Percentiles rank a stretch among this genome's conserved stretches.
Evolutionary conservation across 306 rosid species (phyloP).

Genomic region (Casuarina glauca): DNA sequence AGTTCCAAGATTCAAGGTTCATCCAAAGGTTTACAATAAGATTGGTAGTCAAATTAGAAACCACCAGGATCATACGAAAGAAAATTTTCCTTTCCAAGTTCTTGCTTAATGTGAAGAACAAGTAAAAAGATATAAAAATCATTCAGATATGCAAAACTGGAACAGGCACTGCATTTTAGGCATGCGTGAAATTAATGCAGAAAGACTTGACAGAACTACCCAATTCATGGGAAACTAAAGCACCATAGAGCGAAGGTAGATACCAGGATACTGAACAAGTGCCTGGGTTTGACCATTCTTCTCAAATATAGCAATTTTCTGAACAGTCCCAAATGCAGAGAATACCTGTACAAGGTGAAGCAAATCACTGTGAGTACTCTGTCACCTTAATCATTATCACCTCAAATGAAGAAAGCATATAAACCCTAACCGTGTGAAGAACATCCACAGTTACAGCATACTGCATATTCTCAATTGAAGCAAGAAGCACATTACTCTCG

Average conservation of each 20-base stretch:
- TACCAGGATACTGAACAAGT: constrained; percentile 82
- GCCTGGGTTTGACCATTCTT: constrained; percentile 91
- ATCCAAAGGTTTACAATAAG: neutral
- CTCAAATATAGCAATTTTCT: constrained; percentile 86
- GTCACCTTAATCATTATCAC: constrained; percentile 15
- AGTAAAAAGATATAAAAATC: neutral
- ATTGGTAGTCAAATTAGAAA: neutral
- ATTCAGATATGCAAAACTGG: neutral
- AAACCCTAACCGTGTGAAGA: constrained; percentile 66
- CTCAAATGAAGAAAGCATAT: neutral
- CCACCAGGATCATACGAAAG: neutral
- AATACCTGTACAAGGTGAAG: constrained; percentile 56
- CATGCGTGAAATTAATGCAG: neutral
- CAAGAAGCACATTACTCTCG: constrained; percentile 90
- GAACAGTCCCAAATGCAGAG: constrained; percentile 71
- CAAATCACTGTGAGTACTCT: constrained; percentile 15
- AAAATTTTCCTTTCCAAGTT: neutral
- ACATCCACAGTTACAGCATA: constrained; percentile 95
- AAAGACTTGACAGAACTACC: constrained; percentile 6
- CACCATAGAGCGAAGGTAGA: constrained; percentile 15
- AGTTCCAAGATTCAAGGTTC: neutral
- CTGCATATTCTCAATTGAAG: constrained; percentile 96
- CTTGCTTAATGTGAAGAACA: neutral
- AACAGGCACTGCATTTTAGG: neutral
- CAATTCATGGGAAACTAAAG: constrained; percentile 11